These are phyloP conservation scores for Cyclotella kingstonii DNA, from an alignment of 108 stramenopile species.

Conservation along the genomic window DNA sequence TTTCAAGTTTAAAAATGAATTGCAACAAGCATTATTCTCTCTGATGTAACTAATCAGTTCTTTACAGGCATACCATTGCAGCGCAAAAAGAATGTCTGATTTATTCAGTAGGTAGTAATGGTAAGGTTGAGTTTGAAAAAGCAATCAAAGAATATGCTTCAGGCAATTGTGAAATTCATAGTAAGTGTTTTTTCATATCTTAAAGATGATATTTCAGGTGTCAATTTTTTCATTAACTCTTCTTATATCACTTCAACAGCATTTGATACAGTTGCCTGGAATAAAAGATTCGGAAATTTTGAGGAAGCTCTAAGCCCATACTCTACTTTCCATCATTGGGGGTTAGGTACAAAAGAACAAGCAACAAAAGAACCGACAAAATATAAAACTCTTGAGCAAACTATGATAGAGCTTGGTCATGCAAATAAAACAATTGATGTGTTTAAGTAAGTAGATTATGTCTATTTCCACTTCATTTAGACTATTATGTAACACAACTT, in stretches of 20 bases:
- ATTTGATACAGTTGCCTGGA: constrained; percentile 37
- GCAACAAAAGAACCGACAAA: not conserved
- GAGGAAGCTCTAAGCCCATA: constrained; percentile 20
- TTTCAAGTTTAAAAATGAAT: not conserved
- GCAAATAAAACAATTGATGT: constrained; percentile 53
- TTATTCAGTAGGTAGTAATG: constrained; percentile 57
- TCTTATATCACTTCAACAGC: constrained; percentile 3
- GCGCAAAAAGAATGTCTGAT: constrained; percentile 48
- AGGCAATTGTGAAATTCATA: constrained; percentile 50
- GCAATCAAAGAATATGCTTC: constrained; percentile 44
- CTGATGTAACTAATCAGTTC: constrained; percentile 28
- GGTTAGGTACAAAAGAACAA: constrained; percentile 18
- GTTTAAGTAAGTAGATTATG: constrained; percentile 28
- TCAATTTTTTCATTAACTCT: too few species aligned
- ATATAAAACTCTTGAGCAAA: constrained; percentile 46
- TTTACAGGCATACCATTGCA: constrained; percentile 29
- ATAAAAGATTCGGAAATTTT: constrained; percentile 41
- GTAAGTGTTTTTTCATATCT: constrained; percentile 1
- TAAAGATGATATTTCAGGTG: not conserved
- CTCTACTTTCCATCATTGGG: constrained; percentile 36
- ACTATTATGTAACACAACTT: not conserved
- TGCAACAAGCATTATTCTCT: not conserved
- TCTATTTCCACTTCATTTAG: not conserved
- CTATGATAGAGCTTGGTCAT: constrained; percentile 55
- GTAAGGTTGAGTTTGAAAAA: constrained; percentile 51